Evolutionary conservation across 768 basidiomycete genomes (phyloP).

Genomic region (Pholiota molesta): DNA sequence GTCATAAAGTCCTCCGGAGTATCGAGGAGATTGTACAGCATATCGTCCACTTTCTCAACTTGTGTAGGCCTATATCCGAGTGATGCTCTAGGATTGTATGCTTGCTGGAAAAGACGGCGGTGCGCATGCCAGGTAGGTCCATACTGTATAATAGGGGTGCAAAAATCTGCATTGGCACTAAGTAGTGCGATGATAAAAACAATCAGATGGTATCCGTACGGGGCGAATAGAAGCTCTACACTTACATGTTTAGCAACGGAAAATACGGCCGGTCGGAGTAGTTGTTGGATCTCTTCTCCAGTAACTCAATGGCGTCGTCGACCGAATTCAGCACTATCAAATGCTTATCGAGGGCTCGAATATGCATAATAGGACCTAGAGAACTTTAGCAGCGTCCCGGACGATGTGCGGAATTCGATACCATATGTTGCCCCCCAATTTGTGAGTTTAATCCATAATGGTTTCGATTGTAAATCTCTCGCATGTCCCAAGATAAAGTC

Average conservation of each 20-base stretch:
- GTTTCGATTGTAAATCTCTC: neutral
- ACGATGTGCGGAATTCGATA: neutral
- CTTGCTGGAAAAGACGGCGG: constrained; percentile 29
- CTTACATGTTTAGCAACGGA: constrained; percentile 27
- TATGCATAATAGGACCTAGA: neutral
- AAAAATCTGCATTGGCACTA: constrained; percentile 37
- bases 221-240: neutral
- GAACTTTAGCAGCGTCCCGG: neutral
- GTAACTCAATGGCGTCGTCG: constrained; percentile 24
- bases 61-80: constrained; percentile 25
- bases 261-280: constrained; percentile 14
- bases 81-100: constrained; percentile 24
- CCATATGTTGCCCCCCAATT: neutral
- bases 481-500: neutral
- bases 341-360: constrained; percentile 5
- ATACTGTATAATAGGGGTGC: constrained; percentile 29
- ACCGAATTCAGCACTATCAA: constrained; percentile 25
- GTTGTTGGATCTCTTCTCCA: constrained; percentile 23
- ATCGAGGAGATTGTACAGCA: constrained; percentile 13
- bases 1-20: constrained; percentile 10
- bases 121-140: constrained; percentile 12
- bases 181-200: no score
- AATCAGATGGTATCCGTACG: neutral
- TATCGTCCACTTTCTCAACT: neutral
- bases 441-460: neutral